These are phyloP conservation scores for Globisporangium acanthophoron DNA, from an alignment of 352 stramenopile genomes.

Conservation along the genomic window DNA sequence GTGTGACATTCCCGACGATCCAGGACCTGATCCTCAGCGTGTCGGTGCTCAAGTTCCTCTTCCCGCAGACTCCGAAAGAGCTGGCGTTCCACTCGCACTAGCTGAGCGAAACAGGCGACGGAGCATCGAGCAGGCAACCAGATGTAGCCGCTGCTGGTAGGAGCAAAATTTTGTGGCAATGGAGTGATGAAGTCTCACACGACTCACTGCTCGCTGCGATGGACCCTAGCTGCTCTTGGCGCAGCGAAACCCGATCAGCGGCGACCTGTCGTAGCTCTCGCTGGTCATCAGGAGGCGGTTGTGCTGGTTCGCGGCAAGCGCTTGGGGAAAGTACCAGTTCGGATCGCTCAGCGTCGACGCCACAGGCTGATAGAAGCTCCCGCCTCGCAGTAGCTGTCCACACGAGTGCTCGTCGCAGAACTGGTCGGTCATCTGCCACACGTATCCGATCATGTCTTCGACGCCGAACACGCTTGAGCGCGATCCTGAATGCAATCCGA, in stretches of 20 bases:
- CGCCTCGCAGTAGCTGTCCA: slow-evolving; percentile 66
- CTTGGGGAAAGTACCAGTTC: slow-evolving; percentile 86
- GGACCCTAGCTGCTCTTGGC: slow-evolving; percentile 21
- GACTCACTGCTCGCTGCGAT: not conserved
- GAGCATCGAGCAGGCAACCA: not conserved
- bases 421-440: slow-evolving; percentile 86
- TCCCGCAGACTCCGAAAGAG: slow-evolving; percentile 76
- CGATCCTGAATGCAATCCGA: slow-evolving; percentile 48
- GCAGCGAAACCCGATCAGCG: slow-evolving; percentile 75
- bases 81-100: slow-evolving; percentile 34
- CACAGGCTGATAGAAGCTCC: slow-evolving; percentile 67
- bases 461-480: slow-evolving; percentile 44
- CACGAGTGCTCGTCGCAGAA: slow-evolving; percentile 83
- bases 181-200: not conserved
- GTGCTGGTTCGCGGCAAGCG: slow-evolving; percentile 51
- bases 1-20: slow-evolving; percentile 54
- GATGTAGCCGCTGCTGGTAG: not conserved
- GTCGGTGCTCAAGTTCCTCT: slow-evolving; percentile 74
- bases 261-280: slow-evolving; percentile 66
- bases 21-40: slow-evolving; percentile 74
- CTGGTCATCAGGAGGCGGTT: slow-evolving; percentile 75
- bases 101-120: not conserved
- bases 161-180: not conserved
- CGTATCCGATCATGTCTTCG: slow-evolving; percentile 72
- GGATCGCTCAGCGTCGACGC: slow-evolving; percentile 62